Percentiles rank a stretch among this genome's conserved stretches.
Evolutionary conservation across 2,329 filamentous ascomycete species (phyloP).

Genomic region (Clarireedia paspali): DNA sequence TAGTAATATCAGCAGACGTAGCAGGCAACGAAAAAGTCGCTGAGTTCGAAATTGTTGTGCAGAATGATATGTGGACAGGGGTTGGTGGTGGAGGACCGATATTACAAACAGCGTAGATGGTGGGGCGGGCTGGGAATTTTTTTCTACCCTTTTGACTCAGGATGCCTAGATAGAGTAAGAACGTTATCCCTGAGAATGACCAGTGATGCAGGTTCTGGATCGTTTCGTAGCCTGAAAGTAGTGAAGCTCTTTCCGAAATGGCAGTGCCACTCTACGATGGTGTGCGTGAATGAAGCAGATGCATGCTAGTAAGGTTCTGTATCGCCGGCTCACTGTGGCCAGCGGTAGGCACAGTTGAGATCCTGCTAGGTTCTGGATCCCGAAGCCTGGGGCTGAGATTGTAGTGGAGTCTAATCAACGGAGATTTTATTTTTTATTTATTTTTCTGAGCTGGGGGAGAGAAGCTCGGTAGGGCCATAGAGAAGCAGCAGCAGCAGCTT

Average conservation of each 20-base stretch:
- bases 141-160: conserved; percentile 1
- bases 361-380: conserved; percentile 16
- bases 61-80: conserved; percentile 2
- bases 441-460: background rate
- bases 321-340: conserved; percentile 10
- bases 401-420: conserved; percentile 5
- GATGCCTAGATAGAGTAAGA: conserved; percentile 6
- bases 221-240: background rate
- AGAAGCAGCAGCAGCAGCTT: conserved; percentile 8
- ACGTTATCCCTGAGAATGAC: background rate
- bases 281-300: conserved; percentile 13
- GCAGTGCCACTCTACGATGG: conserved; percentile 21
- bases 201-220: background rate
- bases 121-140: conserved; percentile 8
- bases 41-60: conserved; percentile 7
- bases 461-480: conserved; percentile 1
- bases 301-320: conserved; percentile 5
- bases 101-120: conserved; percentile 14
- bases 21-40: conserved; percentile 13
- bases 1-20: conserved; percentile 12
- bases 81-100: conserved; percentile 10
- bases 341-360: conserved; percentile 15
- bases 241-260: conserved; percentile 20
- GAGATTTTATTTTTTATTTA: background rate
- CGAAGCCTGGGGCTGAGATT: conserved; percentile 16